A percentile compares a stretch with the other conserved stretches of the same genome.
Conservation (phyloP, 2,329 filamentous ascomycete species). For the Tolypocladium pustulatum region DNA sequence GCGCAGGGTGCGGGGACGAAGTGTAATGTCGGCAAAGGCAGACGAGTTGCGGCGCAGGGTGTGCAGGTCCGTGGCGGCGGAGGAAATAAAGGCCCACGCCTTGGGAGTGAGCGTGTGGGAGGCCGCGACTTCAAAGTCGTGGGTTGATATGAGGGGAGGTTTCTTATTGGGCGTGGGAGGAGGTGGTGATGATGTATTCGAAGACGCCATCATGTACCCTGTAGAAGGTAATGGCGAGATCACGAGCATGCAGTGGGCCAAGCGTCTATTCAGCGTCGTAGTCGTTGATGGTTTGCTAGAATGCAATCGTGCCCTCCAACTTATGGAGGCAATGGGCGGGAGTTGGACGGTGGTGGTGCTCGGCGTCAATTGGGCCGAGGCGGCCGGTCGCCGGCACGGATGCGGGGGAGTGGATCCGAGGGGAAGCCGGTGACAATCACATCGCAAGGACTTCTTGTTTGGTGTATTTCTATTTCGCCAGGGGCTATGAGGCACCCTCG, state of each 20-base stretch:
- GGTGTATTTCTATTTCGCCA: no score
- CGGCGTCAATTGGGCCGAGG: not conserved
- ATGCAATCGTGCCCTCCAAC: not conserved
- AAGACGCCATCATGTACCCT: not conserved
- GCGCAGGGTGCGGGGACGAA: constrained; percentile 47
- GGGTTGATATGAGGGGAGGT: constrained; percentile 14
- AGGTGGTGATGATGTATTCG: not conserved
- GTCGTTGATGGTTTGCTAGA: not conserved
- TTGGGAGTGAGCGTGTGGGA: constrained; percentile 45
- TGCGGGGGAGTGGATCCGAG: not conserved
- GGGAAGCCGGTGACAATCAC: not conserved
- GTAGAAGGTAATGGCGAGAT: not conserved
- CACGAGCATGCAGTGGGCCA: not conserved
- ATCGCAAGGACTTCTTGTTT: not conserved
- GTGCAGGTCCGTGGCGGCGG: constrained; percentile 50
- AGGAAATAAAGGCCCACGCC: constrained; percentile 61
- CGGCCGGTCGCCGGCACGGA: not conserved
- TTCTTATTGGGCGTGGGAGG: not conserved
- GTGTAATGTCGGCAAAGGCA: constrained; percentile 43
- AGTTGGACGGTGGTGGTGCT: not conserved
- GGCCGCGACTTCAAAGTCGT: constrained; percentile 51
- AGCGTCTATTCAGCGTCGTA: not conserved
- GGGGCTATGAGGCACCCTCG: constrained; percentile 3
- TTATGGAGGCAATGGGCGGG: not conserved
- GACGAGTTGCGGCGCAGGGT: constrained; percentile 46